phyloP scores from a whole-genome alignment of 306 rosid genomes.

The Lathyrus sativus region DNA sequence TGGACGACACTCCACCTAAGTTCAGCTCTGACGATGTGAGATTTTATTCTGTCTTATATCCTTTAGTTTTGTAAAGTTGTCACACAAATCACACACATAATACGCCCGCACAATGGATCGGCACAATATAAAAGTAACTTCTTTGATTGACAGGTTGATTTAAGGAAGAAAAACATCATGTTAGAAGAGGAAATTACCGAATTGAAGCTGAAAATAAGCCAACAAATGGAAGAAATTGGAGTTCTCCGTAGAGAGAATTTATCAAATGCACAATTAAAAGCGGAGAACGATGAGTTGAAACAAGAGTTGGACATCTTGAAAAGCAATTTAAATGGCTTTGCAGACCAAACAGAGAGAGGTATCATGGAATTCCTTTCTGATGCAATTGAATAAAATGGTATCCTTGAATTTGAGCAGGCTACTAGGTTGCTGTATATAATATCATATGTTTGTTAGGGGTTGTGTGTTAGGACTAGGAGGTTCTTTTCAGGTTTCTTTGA shows the following conservation, averaged over 20 bases:
- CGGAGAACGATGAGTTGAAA: constrained; percentile 43
- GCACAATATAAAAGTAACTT: constrained; percentile 16
- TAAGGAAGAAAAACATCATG: constrained; percentile 34
- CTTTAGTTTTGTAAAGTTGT: constrained; percentile 34
- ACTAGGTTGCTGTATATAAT: constrained; percentile 25
- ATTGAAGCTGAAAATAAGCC: constrained; percentile 41
- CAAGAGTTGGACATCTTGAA: constrained; percentile 44
- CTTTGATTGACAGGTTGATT: constrained; percentile 46
- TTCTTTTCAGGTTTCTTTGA: neutral
- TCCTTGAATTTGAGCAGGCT: constrained; percentile 21
- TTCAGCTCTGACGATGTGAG: constrained; percentile 45
- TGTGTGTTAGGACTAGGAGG: constrained; percentile 27
- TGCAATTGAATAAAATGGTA: constrained; percentile 38
- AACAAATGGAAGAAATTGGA: constrained; percentile 45
- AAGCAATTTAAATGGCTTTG: constrained; percentile 30
- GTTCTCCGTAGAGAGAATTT: constrained; percentile 37
- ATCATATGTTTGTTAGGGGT: constrained; percentile 10
- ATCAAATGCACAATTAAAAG: constrained; percentile 36
- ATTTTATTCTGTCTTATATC: constrained; percentile 17
- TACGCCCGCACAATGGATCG: neutral
- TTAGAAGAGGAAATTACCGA: constrained; percentile 44
- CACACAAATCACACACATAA: constrained; percentile 26
- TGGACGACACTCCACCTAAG: constrained; percentile 30
- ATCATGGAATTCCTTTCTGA: constrained; percentile 36
- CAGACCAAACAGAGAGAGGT: constrained; percentile 36